These are phyloP conservation scores for Mycena filopes DNA, from an alignment of 768 basidiomycete genomes.

Conservation along the genomic window DNA sequence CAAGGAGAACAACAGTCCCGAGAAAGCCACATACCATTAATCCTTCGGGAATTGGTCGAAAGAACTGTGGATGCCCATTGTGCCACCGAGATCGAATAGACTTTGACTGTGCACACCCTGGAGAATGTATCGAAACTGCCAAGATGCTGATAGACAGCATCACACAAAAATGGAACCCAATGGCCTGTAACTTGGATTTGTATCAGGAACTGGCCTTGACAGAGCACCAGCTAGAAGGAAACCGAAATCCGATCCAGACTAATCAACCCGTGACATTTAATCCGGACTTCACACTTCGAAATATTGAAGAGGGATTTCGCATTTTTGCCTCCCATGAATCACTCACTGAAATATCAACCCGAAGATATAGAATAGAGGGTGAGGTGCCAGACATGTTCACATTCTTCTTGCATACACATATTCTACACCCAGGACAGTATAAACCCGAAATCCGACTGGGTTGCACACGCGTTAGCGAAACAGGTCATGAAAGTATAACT, in stretches of 20 bases:
- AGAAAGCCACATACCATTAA: too few species aligned
- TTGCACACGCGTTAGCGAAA: too few species aligned
- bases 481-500: background rate
- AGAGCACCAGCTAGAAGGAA: background rate
- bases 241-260: background rate
- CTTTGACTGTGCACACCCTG: too few species aligned
- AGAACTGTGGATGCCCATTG: conserved; percentile 13
- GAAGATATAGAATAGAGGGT: background rate
- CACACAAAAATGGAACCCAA: conserved; percentile 8
- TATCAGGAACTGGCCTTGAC: background rate
- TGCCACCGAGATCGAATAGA: conserved; percentile 9
- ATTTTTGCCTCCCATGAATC: conserved; percentile 13
- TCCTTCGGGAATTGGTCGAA: too few species aligned
- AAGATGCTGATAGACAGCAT: conserved; percentile 7
- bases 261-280: background rate
- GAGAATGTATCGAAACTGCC: conserved; percentile 4
- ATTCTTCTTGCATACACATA: background rate
- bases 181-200: background rate
- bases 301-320: conserved; percentile 1
- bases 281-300: background rate
- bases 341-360: background rate
- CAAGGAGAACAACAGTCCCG: background rate
- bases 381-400: background rate
- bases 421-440: background rate
- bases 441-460: too few species aligned